These are phyloP conservation scores for Ceratobasidium sp. DNA, from an alignment of 1,284 basidiomycete genomes.

Conservation along the genomic window DNA sequence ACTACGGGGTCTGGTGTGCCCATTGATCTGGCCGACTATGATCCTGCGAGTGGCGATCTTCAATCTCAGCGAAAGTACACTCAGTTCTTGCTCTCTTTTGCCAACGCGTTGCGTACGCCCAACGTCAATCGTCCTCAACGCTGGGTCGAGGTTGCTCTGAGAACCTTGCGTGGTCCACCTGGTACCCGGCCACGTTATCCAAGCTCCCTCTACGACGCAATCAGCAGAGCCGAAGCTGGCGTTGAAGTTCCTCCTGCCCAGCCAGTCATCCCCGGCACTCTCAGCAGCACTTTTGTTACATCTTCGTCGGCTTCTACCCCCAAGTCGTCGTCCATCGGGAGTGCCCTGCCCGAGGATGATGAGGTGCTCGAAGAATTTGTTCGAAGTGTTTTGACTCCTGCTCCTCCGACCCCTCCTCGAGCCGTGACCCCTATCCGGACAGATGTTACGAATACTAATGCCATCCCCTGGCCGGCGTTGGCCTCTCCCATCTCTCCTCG, in stretches of 20 bases:
- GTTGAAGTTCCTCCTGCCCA: neutral
- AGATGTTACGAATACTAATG: neutral
- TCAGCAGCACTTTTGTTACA: conserved; percentile 10
- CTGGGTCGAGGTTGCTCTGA: conserved; percentile 15
- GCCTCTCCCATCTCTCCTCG: conserved; percentile 7
- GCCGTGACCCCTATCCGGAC: conserved; percentile 1
- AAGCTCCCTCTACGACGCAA: conserved; percentile 8
- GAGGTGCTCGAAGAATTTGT: conserved; percentile 24
- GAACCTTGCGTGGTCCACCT: neutral
- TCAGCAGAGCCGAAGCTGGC: conserved; percentile 7
- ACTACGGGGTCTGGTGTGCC: conserved; percentile 11
- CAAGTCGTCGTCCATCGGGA: conserved; percentile 43
- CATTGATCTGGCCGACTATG: neutral
- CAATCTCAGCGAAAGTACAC: conserved; percentile 19
- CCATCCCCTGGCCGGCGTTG: conserved; percentile 10
- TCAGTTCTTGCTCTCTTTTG: conserved; percentile 19
- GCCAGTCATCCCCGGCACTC: neutral
- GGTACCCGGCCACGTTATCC: conserved; percentile 3
- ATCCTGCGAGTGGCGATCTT: neutral
- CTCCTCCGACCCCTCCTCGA: neutral
- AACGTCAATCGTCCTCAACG: conserved; percentile 6
- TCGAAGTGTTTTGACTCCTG: neutral
- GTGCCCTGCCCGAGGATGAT: conserved; percentile 41
- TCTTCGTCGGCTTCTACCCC: conserved; percentile 40
- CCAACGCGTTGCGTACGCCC: conserved; percentile 7